Base-by-base conservation (phyloP, 768 basidiomycete species). In the Tephrocybe sp. region DNA sequence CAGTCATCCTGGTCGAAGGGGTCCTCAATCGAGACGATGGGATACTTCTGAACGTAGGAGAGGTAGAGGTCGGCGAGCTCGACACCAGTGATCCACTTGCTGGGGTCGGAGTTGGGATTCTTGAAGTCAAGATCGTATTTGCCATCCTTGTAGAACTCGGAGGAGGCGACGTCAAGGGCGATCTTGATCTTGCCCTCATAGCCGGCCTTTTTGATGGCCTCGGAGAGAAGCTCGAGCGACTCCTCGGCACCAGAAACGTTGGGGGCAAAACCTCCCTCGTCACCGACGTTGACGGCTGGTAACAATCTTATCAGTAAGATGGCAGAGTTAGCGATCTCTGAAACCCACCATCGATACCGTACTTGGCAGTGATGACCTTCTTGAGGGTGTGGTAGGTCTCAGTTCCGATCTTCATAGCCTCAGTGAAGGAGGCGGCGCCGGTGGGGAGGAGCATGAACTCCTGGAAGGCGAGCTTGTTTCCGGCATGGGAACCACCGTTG, bases 1-100 rank as follows among this genome's bases (percentile, higher is more conserved):
- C 93, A 98, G 76, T 99, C 97, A 68, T 99, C 97, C 78, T 99
- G 95, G 73, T 98, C 96, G 75, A 99, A 99, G 69, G 97, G 96
- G 71, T 99, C 97, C 75, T 96, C 94, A 61, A 95, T 82, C 26
- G 93, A 94, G 51, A 92, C 83, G 59, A 98, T 98, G 54, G 95
- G 94, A 79, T 98, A 98, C 75, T 95, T 88, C 73, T 92, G 79
- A 68, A 89, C 73, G 68, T 92, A 91, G 62, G 76, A 65, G 59
- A 93, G 69, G 81, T 98, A 99, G 63, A 95, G 76, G 45, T 94
- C 90, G 20, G 93, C 96, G 64, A 99, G 93, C 76, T 98, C 83
- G 45, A 78, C 74, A 58, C 96, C 97, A 32, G 90, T 77, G 73
- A 98, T 88, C 93, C 91, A 97, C 73, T 98, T 96, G 75, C 85